Base-by-base conservation (phyloP, 495 filamentous ascomycete species). In the Hypoxylon fuscum region DNA sequence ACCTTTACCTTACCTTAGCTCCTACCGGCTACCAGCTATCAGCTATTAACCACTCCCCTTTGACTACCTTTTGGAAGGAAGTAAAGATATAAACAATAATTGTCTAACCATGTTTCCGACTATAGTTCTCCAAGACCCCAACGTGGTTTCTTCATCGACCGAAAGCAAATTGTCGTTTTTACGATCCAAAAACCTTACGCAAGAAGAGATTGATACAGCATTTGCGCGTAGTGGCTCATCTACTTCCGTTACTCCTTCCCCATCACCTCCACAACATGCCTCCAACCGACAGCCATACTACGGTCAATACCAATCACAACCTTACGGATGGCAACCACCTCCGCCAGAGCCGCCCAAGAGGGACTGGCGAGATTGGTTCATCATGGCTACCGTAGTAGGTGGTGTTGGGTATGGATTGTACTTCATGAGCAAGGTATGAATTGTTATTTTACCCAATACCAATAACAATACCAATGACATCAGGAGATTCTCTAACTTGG, bases 301-400 rank as follows among this genome's bases (percentile, higher is more conserved):
- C 81, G 86, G 85, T 11, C 75, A 76, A 51, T 84, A 88, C 55
- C 92, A 90, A 48, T 78, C 78, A n/a, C 79, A 79, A 44, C 87
- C 86, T 72, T 96, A 92, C 77, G 79, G 75, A 63, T 82, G 79
- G 79, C 78, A 74, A 59, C 76, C 74, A 73, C 88, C 88, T 54
- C 86, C 85, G 49, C 82, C 87, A 14, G 87, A 88, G 47, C 82
- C 83, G 54, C 91, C 95, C 5, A 87, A 86, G 67, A 84, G 95
- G 60, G 95, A 99, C 73, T 99, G 95, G 95, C 84, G 95, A 43
- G 95, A 99, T 68, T 97, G 91, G 90, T 99, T 97, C 72, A 96
- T 97, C 64, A 92, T 96, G 90, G 93, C 93, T 7, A 97, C 93
- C 0, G 89, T 96, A 7, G 88, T 94, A 60, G 88, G 90, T 37